These are phyloP conservation scores for Ganoderma leucocontextum DNA, from an alignment of 1,284 basidiomycete genomes.

Conservation along the genomic window DNA sequence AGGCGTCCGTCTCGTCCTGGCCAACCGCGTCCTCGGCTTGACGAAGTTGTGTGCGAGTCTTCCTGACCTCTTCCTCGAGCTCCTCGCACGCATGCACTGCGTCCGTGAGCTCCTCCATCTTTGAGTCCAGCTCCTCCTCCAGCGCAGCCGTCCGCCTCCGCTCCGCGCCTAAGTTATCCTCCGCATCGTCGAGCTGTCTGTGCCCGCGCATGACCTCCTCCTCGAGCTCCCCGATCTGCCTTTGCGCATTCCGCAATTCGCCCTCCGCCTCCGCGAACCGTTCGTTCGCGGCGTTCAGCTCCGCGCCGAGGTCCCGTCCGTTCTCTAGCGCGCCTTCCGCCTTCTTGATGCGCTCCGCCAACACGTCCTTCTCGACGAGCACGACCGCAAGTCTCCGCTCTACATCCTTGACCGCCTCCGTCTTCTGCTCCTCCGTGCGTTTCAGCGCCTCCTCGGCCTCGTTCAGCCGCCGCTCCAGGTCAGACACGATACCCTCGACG, in stretches of 20 bases:
- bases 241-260: constrained; percentile 64
- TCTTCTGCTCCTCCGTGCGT: constrained; percentile 51
- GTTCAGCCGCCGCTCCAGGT: constrained; percentile 64
- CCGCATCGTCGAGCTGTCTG: constrained; percentile 57
- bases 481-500: constrained; percentile 69
- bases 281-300: constrained; percentile 69
- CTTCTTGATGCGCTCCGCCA: constrained; percentile 64
- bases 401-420: constrained; percentile 55
- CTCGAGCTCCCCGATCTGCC: constrained; percentile 64
- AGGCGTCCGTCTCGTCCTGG: constrained; percentile 64
- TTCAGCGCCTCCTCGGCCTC: constrained; percentile 57
- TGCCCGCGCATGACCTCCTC: constrained; percentile 59
- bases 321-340: constrained; percentile 67
- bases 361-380: constrained; percentile 60
- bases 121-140: constrained; percentile 48
- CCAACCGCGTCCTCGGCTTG: constrained; percentile 57
- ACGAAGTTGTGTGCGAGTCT: constrained; percentile 46
- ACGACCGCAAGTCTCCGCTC: constrained; percentile 54
- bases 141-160: constrained; percentile 45
- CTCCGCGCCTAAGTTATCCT: constrained; percentile 61
- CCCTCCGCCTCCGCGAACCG: constrained; percentile 58
- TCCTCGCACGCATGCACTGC: constrained; percentile 32
- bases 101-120: constrained; percentile 37
- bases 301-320: constrained; percentile 69
- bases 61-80: constrained; percentile 43